Percentiles rank a stretch among this genome's conserved stretches.
phyloP scores from a whole-genome alignment of 2,329 filamentous ascomycete genomes.

The Sarocladium oryzae region DNA sequence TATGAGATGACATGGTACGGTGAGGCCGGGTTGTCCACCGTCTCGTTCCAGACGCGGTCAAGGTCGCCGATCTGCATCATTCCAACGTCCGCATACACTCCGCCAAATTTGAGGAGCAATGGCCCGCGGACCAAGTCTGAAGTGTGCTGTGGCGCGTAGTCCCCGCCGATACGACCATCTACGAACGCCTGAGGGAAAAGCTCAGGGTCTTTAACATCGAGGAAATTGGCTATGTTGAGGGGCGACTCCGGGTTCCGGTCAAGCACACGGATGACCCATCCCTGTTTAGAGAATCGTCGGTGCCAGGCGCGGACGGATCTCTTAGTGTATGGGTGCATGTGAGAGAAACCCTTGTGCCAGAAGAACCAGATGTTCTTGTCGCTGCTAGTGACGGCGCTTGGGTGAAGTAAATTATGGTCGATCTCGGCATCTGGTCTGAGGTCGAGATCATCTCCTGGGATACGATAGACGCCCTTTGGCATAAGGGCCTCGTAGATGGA shows the following conservation, averaged over 20 bases:
- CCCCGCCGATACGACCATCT: slow-evolving; percentile 41
- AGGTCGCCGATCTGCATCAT: slow-evolving; percentile 51
- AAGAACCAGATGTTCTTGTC: slow-evolving; percentile 54
- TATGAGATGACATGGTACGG: slow-evolving; percentile 43
- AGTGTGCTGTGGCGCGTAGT: slow-evolving; percentile 45
- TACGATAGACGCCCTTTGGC: slow-evolving; percentile 30
- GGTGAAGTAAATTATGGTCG: slow-evolving; percentile 34
- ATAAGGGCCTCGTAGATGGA: slow-evolving; percentile 5
- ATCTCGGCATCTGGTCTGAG: slow-evolving; percentile 38
- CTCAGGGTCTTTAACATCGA: slow-evolving; percentile 35
- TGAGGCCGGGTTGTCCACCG: slow-evolving; percentile 37
- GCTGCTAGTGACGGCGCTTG: slow-evolving; percentile 25
- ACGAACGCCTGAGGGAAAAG: slow-evolving; percentile 44
- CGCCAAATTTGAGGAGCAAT: slow-evolving; percentile 49
- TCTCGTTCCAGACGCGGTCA: slow-evolving; percentile 44
- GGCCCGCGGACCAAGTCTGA: slow-evolving; percentile 54
- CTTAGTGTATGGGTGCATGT: slow-evolving; percentile 44
- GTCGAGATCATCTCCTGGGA: slow-evolving; percentile 35
- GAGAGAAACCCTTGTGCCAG: slow-evolving; percentile 44
- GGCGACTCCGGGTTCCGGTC: slow-evolving; percentile 37
- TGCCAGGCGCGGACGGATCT: slow-evolving; percentile 49
- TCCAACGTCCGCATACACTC: slow-evolving; percentile 52
- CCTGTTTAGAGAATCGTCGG: slow-evolving; percentile 41
- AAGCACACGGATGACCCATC: slow-evolving; percentile 48
- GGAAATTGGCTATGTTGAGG: slow-evolving; percentile 40